Percentiles rank a stretch among this genome's conserved stretches.
Evolutionary conservation across 305 asterid species (phyloP).

Genomic region (Rubia balearica): DNA sequence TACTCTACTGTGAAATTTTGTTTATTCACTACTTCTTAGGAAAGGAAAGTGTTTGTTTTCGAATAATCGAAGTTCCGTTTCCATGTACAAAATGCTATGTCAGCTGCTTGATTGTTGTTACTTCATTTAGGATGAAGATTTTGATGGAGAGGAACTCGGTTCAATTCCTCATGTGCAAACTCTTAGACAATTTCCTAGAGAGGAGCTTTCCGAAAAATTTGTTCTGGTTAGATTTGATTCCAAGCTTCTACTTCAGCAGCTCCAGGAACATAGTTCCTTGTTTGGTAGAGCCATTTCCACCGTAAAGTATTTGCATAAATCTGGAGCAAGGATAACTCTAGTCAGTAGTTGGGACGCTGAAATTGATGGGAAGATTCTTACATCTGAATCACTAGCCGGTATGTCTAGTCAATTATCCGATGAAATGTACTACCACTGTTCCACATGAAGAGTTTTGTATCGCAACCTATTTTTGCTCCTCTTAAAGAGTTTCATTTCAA

Average conservation of each 20-base stretch:
- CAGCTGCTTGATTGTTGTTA: slow-evolving; percentile 4
- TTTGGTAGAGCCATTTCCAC: slow-evolving; percentile 45
- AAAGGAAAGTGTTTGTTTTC: background rate
- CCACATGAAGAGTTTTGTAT: background rate
- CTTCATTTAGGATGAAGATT: slow-evolving; percentile 36
- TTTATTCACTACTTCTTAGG: background rate
- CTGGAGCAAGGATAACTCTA: slow-evolving; percentile 62
- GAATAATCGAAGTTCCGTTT: background rate
- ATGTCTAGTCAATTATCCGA: slow-evolving; percentile 12
- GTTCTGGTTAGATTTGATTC: slow-evolving; percentile 79
- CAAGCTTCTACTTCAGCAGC: slow-evolving; percentile 34
- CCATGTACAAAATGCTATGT: background rate
- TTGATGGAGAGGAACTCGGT: slow-evolving; percentile 23
- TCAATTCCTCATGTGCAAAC: slow-evolving; percentile 54
- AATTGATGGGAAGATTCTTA: slow-evolving; percentile 20
- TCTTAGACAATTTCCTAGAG: slow-evolving; percentile 54
- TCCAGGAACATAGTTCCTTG: slow-evolving; percentile 27
- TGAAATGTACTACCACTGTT: slow-evolving; percentile 12
- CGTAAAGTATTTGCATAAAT: slow-evolving; percentile 51
- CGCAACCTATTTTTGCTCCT: background rate
- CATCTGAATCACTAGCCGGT: slow-evolving; percentile 59
- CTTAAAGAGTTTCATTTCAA: background rate
- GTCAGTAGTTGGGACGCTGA: slow-evolving; percentile 58
- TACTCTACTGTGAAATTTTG: background rate
- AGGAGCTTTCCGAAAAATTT: slow-evolving; percentile 51